A percentile compares a stretch with the other conserved stretches of the same genome.
Conservation (phyloP, 768 basidiomycete species). For the Phylloporus arenicola region DNA sequence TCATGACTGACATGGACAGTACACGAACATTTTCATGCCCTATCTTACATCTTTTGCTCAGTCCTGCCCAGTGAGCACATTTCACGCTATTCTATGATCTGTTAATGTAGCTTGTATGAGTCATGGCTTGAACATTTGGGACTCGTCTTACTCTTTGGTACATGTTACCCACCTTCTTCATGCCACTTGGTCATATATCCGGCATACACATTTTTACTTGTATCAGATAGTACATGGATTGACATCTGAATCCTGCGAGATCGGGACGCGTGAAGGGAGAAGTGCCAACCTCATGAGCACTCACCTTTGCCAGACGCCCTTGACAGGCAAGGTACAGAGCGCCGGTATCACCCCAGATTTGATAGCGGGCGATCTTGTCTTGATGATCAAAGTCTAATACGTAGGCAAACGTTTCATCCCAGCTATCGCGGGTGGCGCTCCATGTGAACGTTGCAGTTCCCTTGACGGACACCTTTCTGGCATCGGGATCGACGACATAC, state of each 20-base stretch:
- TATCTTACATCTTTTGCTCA: neutral
- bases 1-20: neutral
- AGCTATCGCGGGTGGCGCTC: slow-evolving; percentile 46
- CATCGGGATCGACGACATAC: slow-evolving; percentile 49
- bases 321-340: slow-evolving; percentile 55
- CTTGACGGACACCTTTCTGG: slow-evolving; percentile 47
- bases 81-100: slow-evolving; percentile 14
- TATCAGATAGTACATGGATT: slow-evolving; percentile 7
- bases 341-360: slow-evolving; percentile 67
- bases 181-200: neutral
- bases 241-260: neutral
- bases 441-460: slow-evolving; percentile 55
- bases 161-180: neutral
- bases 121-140: slow-evolving; percentile 7
- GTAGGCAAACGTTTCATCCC: slow-evolving; percentile 60
- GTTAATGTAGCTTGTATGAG: slow-evolving; percentile 15
- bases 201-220: slow-evolving; percentile 5
- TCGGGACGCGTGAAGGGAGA: neutral
- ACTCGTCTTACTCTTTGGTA: neutral
- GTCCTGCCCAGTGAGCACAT: neutral
- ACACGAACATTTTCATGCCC: slow-evolving; percentile 2
- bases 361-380: slow-evolving; percentile 50
- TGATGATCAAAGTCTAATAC: slow-evolving; percentile 56
- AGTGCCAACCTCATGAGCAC: neutral
- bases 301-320: slow-evolving; percentile 35